Evolutionary conservation across 1,139 yeast genomes (phyloP), one percentile per base, ranked within the genome.

Genomic region (Petasospora fabianii): DNA sequence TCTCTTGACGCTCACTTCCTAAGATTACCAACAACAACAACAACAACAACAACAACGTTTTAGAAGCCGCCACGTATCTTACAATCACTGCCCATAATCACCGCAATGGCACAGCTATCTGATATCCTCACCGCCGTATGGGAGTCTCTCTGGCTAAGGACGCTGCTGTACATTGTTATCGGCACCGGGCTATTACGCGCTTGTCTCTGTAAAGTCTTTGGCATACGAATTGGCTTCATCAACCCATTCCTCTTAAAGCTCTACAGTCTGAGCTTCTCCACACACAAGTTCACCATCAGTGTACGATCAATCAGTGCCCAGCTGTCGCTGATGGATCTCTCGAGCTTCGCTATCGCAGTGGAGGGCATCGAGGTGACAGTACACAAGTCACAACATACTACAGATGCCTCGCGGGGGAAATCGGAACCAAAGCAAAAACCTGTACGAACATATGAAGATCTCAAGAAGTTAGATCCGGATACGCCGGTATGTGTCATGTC

Each of bases 191-290:
- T 45, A 0, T 9, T 45, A 1, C 47, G 47, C 10, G 10, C 27
- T 6, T 10, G 39, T 1, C 40, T 54, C 4, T 46, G 52, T 20
- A 9, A 24, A 5, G 32, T 37, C 1, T 38, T 54, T 16, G 61
- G 61, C 0, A 36, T 59, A 4, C 44, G 53, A 13, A 43, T 59
- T 12, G 55, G 58, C 5, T 45, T 44, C 28, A 34, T 60, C 35
- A 58, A 60, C 34, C 54, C 59, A 0, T 51, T 60, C 21, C 40
- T 47, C 7, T 37, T 54, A 39, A 50, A 47, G 30, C 24, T 57
- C 8, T 36, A 40, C 30, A 39, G 43, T 6, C 21, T 57, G 6
- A 41, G 41, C 0, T 29, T 50, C 19, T 29, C 36, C 4, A 36
- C 28, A 7, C 42, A 45, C 21, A 34, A 30, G 6, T 24, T 39